phyloP scores from a whole-genome alignment of 768 basidiomycete genomes.

The Roridomyces roridus region DNA sequence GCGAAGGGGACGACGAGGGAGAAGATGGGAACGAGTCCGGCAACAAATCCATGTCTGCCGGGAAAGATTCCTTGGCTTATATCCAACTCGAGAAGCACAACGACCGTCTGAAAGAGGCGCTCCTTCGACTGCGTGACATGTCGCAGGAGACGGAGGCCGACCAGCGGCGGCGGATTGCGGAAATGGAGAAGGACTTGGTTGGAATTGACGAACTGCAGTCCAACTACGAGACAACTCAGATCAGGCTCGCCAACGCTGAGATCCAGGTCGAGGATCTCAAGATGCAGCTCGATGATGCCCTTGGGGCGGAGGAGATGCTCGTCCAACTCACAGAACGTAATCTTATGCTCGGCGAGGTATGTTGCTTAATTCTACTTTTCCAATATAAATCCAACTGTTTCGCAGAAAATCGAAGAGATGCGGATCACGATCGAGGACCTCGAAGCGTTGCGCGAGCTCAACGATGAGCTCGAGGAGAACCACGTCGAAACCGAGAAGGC shows the following conservation, averaged over 20 bases:
- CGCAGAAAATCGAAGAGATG: conserved; percentile 97
- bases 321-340: conserved; percentile 96
- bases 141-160: conserved; percentile 89
- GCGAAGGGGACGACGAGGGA: conserved; percentile 45
- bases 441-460: conserved; percentile 94
- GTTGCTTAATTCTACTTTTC: conserved; percentile 5
- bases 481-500: conserved; percentile 93
- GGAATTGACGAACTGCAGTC: conserved; percentile 81
- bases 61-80: conserved; percentile 68
- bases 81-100: conserved; percentile 97
- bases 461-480: conserved; percentile 96
- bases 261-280: conserved; percentile 94
- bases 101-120: conserved; percentile 92
- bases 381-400: not conserved
- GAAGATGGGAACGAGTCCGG: conserved; percentile 32
- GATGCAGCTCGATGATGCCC: conserved; percentile 90
- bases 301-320: conserved; percentile 95
- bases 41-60: conserved; percentile 35
- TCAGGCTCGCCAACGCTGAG: conserved; percentile 88
- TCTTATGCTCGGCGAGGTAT: conserved; percentile 86
- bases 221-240: conserved; percentile 79
- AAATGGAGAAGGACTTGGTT: conserved; percentile 90
- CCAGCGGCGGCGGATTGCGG: conserved; percentile 76
- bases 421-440: conserved; percentile 94
- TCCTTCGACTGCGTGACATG: conserved; percentile 80